Evolutionary conservation across 2,329 filamentous ascomycete genomes (phyloP).

Genomic region (Fusarium sp.): DNA sequence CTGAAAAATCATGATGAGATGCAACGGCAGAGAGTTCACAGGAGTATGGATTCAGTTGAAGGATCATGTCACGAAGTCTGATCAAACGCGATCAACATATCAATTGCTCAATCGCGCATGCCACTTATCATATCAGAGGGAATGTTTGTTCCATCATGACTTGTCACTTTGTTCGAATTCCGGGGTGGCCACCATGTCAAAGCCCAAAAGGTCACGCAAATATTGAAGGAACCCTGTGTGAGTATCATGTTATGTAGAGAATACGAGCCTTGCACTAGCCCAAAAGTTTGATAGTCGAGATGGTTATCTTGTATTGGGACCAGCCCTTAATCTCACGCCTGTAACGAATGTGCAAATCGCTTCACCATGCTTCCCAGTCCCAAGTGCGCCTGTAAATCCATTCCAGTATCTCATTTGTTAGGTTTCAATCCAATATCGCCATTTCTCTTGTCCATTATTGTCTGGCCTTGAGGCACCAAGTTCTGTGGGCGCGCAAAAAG

Average conservation of each 20-base stretch:
- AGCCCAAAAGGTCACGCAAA: not conserved
- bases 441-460: not conserved
- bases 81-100: too few relatives aligned
- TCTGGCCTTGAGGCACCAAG: conserved; percentile 21
- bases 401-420: not conserved
- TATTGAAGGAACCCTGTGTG: not conserved
- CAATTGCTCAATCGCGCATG: too few relatives aligned
- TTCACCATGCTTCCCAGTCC: not conserved
- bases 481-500: conserved; percentile 1
- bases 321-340: conserved; percentile 13
- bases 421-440: not conserved
- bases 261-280: not conserved
- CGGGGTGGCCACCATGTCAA: not conserved
- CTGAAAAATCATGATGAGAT: not conserved
- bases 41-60: not conserved
- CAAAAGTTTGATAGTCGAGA: not conserved
- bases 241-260: not conserved
- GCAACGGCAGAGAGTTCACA: not conserved
- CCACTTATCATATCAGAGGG: not conserved
- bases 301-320: conserved; percentile 1
- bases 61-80: not conserved
- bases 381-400: too few relatives aligned
- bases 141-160: not conserved
- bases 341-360: not conserved
- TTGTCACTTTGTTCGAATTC: not conserved